A percentile compares a stretch with the other conserved stretches of the same genome.
phyloP scores from a whole-genome alignment of 805 yeast genomes.

The Metschnikowia anglica region DNA sequence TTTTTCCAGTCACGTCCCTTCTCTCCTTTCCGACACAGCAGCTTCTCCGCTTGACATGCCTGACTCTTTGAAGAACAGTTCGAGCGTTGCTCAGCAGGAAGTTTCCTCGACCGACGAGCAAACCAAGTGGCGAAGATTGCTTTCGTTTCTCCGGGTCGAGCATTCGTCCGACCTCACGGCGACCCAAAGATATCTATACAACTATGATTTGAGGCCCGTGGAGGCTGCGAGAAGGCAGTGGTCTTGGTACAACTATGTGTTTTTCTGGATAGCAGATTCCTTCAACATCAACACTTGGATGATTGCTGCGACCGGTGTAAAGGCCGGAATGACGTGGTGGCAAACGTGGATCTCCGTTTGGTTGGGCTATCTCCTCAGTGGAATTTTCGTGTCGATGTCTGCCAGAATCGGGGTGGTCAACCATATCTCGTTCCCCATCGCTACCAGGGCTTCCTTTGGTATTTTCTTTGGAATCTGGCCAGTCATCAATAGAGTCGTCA shows the following conservation, averaged over 20 bases:
- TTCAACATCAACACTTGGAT: slow-evolving; percentile 90
- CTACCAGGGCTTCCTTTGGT: slow-evolving; percentile 81
- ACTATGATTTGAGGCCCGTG: slow-evolving; percentile 77
- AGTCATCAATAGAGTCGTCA: slow-evolving; percentile 79
- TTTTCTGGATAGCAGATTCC: slow-evolving; percentile 87
- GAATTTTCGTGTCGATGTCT: slow-evolving; percentile 63
- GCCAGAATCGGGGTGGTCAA: slow-evolving; percentile 80
- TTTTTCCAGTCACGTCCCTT: not conserved
- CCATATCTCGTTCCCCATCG: slow-evolving; percentile 83
- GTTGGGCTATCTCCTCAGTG: slow-evolving; percentile 76
- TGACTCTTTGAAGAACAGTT: slow-evolving; percentile 8
- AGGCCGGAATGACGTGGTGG: slow-evolving; percentile 80
- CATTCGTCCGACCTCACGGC: slow-evolving; percentile 46
- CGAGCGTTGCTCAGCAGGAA: slow-evolving; percentile 6
- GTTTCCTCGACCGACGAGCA: slow-evolving; percentile 58
- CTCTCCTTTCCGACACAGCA: not conserved
- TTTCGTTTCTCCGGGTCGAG: slow-evolving; percentile 29
- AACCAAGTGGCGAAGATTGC: slow-evolving; percentile 37
- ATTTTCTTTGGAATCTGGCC: slow-evolving; percentile 88
- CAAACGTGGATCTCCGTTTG: slow-evolving; percentile 87
- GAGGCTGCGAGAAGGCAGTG: slow-evolving; percentile 74
- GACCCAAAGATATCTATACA: slow-evolving; percentile 64
- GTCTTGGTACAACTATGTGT: slow-evolving; percentile 79
- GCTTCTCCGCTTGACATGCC: slow-evolving; percentile 1
- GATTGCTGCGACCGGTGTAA: slow-evolving; percentile 81